Evolutionary conservation across 257 asterid genomes (phyloP), one percentile per base, ranked within the genome.

Genomic region (Anisodus acutangulus): DNA sequence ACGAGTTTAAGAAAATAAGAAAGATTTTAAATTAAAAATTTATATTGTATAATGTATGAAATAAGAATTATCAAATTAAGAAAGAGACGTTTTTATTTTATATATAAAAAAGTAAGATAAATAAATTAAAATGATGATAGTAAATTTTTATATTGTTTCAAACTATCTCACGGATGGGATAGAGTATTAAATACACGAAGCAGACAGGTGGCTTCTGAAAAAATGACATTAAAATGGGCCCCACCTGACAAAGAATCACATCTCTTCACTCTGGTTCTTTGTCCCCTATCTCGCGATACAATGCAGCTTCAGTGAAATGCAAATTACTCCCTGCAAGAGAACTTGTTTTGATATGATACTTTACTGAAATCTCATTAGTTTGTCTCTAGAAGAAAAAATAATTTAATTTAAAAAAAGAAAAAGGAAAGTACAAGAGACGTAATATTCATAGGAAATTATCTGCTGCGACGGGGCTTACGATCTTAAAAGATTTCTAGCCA

Each of bases 161-260:
- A 31, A 31, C 35, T 31, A 31, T 31, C 35, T 31, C 35, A 31
- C 35, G 35, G 35, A 31, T 31, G 35, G 2, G 35, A 31, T 31
- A 41, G 22, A 9, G 35, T 9, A 43, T 71, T 71, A 79, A 62
- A 55, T 11, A 62, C 60, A 83, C 31, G 60, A 57, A 74, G 49
- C 67, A 41, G 89, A 87, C 82, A 84, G 85, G 60, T 86, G 86
- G 70, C 82, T 45, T n/a, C 76, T 63, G 12, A 6, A 59, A 11
- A 17, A 54, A 51, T 63, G 58, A 78, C 16, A 22, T 83, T 37
- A 63, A 19, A 6, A 26, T 66, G 85, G 87, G 84, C 8, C 81
- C 89, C 85, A 16, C 74, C 82, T 74, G 85, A 86, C 76, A 84
- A 79, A 17, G 79, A 19, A 49, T 62, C 74, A 69, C 74, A 69